These are phyloP conservation scores for Paramecium sexaurelia DNA, from an alignment of 73 alveolate genomes.

Conservation along the genomic window DNA sequence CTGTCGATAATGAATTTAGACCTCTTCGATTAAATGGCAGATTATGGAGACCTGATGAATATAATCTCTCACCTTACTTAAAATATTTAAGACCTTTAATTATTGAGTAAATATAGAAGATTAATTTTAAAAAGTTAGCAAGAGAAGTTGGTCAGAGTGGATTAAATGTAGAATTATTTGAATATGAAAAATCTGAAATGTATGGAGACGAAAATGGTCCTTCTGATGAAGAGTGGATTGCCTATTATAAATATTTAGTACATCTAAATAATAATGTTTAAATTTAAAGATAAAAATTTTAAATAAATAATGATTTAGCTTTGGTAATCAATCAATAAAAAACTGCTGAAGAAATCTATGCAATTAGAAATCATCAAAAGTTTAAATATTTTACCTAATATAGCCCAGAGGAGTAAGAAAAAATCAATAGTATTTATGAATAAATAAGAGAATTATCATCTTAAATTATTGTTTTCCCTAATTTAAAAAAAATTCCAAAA, in stretches of 20 bases:
- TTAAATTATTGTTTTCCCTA: neutral
- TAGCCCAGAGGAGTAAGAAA: neutral
- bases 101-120: neutral
- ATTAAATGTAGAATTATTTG: neutral
- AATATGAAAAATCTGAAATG: neutral
- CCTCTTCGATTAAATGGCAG: slow-evolving; percentile 25
- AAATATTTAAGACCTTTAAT: neutral
- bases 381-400: neutral
- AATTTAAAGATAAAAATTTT: neutral
- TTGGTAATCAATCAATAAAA: neutral
- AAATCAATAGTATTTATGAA: neutral
- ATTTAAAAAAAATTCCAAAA: neutral
- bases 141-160: neutral
- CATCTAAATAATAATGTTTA: neutral
- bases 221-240: slow-evolving; percentile 38
- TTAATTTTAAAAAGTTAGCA: slow-evolving; percentile 22
- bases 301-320: slow-evolving; percentile 11
- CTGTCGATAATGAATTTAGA: neutral
- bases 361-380: neutral
- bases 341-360: neutral
- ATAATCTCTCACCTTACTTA: neutral
- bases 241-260: slow-evolving; percentile 31
- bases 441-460: neutral
- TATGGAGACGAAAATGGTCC: neutral
- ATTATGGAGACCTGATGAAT: slow-evolving; percentile 27